phyloP scores from a whole-genome alignment of 73 alveolate genomes.

The Halteria grandinella region DNA sequence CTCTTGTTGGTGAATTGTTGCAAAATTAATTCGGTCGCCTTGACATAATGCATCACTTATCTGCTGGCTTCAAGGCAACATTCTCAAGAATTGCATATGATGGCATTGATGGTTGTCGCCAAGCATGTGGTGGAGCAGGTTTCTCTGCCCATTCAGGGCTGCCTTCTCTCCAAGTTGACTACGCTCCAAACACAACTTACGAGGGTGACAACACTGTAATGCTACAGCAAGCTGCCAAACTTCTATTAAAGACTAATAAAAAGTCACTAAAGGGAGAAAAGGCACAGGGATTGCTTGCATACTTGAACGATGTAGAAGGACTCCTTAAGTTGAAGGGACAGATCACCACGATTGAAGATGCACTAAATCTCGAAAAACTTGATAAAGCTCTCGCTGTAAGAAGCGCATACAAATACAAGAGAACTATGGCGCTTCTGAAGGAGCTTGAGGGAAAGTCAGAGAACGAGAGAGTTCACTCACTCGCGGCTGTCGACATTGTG shows the following conservation, averaged over 20 bases:
- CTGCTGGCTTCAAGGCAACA: constrained; percentile 56
- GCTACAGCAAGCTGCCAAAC: constrained; percentile 73
- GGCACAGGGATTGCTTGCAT: constrained; percentile 46
- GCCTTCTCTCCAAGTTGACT: constrained; percentile 39
- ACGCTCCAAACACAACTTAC: constrained; percentile 82
- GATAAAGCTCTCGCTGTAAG: constrained; percentile 53
- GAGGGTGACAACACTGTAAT: constrained; percentile 88
- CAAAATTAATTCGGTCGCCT: constrained; percentile 39
- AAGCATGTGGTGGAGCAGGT: constrained; percentile 86
- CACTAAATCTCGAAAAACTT: constrained; percentile 13
- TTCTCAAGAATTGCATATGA: constrained; percentile 25
- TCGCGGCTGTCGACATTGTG: constrained; percentile 24
- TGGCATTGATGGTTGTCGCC: constrained; percentile 68
- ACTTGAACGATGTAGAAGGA: constrained; percentile 31
- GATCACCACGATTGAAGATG: constrained; percentile 38
- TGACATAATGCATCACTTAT: constrained; percentile 44
- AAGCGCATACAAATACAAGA: constrained; percentile 51
- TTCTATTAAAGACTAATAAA: no score
- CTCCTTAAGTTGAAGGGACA: not conserved
- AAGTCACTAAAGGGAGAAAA: constrained; percentile 59
- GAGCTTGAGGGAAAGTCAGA: constrained; percentile 45
- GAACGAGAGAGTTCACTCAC: constrained; percentile 34
- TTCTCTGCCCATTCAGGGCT: constrained; percentile 75
- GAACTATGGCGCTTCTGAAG: not conserved
- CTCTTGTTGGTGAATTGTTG: not conserved